These are phyloP conservation scores for Nothophytophthora sp. DNA, from an alignment of 352 stramenopile species.

Conservation along the genomic window DNA sequence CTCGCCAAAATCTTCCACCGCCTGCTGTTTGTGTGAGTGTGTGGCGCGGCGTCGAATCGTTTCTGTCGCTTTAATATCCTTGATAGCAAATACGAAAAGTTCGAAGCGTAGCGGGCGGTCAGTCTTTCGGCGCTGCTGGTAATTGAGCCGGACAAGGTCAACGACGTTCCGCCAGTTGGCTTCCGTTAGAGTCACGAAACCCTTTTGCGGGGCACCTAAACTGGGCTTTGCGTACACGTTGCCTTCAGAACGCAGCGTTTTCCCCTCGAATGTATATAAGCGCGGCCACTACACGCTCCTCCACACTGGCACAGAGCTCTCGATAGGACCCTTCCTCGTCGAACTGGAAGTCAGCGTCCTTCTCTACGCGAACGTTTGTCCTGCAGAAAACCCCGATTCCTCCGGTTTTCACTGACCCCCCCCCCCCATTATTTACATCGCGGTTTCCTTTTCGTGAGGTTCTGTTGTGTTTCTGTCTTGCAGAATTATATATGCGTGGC, in stretches of 20 bases:
- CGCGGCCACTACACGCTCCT: slow-evolving; percentile 1
- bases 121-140: not conserved
- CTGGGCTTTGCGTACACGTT: slow-evolving; percentile 5
- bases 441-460: no score
- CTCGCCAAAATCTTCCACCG: not conserved
- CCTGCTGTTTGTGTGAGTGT: slow-evolving; percentile 1
- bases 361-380: slow-evolving; percentile 2
- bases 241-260: not conserved
- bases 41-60: not conserved
- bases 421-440: no score
- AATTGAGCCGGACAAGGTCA: not conserved
- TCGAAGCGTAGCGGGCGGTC: not conserved
- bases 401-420: slow-evolving; percentile 2
- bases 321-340: not conserved
- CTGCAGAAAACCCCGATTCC: slow-evolving; percentile 2
- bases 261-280: not conserved
- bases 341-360: not conserved
- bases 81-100: not conserved
- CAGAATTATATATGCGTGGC: not conserved
- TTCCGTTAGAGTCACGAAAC: not conserved
- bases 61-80: not conserved
- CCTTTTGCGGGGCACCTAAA: not conserved
- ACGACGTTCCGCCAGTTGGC: not conserved
- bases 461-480: no score
- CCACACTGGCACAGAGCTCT: not conserved